A percentile compares a stretch with the other conserved stretches of the same genome.
These are phyloP conservation scores for Saxispiralis lemnorum DNA, from an alignment of 495 filamentous ascomycete species.

Conservation along the genomic window DNA sequence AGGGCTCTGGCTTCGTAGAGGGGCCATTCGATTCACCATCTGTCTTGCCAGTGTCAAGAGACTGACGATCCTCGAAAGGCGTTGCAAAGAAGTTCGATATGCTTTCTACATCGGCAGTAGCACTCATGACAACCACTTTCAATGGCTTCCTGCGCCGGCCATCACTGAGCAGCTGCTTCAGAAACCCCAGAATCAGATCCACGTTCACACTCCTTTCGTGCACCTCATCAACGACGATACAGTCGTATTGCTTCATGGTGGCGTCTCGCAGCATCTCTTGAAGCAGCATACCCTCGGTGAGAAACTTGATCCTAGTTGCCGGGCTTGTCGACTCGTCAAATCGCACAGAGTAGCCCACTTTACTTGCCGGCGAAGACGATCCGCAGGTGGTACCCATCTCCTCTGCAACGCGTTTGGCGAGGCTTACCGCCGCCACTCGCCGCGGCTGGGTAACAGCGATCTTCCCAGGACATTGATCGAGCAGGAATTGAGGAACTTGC, in stretches of 20 bases:
- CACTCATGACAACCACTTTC: conserved; percentile 92
- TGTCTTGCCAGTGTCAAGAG: no score
- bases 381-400: conserved; percentile 77
- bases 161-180: conserved; percentile 48
- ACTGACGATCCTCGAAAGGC: neutral
- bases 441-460: conserved; percentile 93
- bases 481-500: conserved; percentile 82
- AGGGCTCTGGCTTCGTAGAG: no score
- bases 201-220: conserved; percentile 96
- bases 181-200: conserved; percentile 73
- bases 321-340: conserved; percentile 74
- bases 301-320: conserved; percentile 65
- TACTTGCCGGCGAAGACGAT: conserved; percentile 42
- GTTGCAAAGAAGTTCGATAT: conserved; percentile 54
- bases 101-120: conserved; percentile 72
- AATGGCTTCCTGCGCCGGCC: conserved; percentile 43
- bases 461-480: conserved; percentile 53
- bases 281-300: conserved; percentile 93
- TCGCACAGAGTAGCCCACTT: conserved; percentile 83
- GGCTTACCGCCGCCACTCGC: conserved; percentile 82
- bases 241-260: conserved; percentile 64
- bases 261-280: conserved; percentile 88
- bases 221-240: conserved; percentile 85
- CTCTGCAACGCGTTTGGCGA: conserved; percentile 72
- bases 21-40: no score